Evolutionary conservation across 1,139 yeast species (phyloP).

Genomic region (Nakaseomyces kungkrabaensis): DNA sequence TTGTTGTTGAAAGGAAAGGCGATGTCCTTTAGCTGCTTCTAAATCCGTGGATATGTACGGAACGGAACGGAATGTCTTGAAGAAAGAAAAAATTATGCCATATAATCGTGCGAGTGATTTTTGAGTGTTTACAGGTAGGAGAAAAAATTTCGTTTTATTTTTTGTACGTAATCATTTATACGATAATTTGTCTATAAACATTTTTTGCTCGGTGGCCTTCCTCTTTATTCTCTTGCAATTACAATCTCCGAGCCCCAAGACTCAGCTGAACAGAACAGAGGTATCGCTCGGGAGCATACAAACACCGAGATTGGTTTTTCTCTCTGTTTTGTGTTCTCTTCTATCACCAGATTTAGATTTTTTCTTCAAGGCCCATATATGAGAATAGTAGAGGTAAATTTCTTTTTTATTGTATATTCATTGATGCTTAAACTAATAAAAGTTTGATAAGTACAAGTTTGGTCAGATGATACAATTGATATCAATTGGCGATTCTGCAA

Average conservation of each 20-base stretch:
- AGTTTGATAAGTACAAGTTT: no score
- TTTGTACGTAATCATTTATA: not conserved
- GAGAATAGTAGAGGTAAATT: no score
- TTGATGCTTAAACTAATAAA: no score
- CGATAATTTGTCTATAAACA: not conserved
- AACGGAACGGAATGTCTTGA: not conserved
- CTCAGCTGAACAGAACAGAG: not conserved
- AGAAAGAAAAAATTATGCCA: not conserved
- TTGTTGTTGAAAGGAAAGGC: not conserved
- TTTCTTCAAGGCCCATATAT: no score
- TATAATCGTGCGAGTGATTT: not conserved
- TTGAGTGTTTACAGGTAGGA: not conserved
- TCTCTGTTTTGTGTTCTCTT: not conserved
- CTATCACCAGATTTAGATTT: no score
- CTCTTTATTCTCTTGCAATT: no score
- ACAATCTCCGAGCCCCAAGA: not conserved
- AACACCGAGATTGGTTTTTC: not conserved
- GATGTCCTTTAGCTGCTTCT: not conserved
- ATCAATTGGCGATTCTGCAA: no score
- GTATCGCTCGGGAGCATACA: not conserved
- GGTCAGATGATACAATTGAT: no score
- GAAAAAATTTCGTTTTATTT: not conserved
- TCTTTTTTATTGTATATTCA: no score
- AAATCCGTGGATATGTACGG: not conserved
- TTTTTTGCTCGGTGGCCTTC: no score